Base-by-base conservation (phyloP, 768 basidiomycete genomes). In the Lentinula raphanica region DNA sequence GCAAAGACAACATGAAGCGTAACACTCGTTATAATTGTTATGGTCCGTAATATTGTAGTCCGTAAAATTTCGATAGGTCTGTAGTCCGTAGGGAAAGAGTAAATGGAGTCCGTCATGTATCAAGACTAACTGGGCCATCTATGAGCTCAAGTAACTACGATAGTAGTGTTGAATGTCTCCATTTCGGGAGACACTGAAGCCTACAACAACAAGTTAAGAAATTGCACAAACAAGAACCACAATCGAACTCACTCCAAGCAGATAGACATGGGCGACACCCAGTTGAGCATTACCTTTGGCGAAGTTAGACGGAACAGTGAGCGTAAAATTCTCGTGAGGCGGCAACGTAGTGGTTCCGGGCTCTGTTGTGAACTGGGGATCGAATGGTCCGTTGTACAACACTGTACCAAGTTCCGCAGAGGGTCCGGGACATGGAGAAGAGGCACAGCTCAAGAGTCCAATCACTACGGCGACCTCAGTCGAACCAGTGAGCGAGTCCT, bases 301-400 rank as follows among this genome's bases (percentile, higher is more conserved):
- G 19, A 58, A 7, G 17, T 45, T 36, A 28, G 62, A 50, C 2
- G 75, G 76, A 6, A 78, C 59, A 35, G 67, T 63, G 4, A 77
- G 67, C 1, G 70, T 71, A 53, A 77, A 73, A 62, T 77, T 76
- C 57, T 78, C 64, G 59, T 74, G 70, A 11, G 74, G 73, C 13
- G 66, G 58, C 58, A 48, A 12, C 39, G 23, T 42, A 54, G 11
- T 19, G 29, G 32, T 50, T 25, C 49, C 49, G 36, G 49, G 38
- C 11, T 39, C 39, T 5, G 53, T 39, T 8, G 27, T 29, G 23
- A 54, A 54, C 5, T 38, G 35, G n/a, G 53, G 53, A 28, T 59
- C 28, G 59, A 69, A 77, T 0, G 67, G 65, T 15, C 76, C 77
- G 27, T 69, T 72, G 62, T 72, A 77, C 48, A 78, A 59, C 38